Evolutionary conservation across 306 rosid genomes (phyloP).

Genomic region (Malus asiatica): DNA sequence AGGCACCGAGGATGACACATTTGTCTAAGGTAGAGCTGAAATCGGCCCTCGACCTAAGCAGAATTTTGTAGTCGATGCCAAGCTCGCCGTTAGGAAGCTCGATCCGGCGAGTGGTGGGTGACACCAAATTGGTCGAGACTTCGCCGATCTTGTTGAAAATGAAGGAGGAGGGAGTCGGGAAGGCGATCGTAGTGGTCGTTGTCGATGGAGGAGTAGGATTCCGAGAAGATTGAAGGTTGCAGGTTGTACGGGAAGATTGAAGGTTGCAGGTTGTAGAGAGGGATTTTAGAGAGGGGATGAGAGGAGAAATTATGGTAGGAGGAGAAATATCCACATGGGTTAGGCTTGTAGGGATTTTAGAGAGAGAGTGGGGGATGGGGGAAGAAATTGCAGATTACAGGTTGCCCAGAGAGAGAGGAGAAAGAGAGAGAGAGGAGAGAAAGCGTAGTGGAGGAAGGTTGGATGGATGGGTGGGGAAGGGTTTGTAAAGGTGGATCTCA

Average conservation of each 20-base stretch:
- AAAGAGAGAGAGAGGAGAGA: too few relatives aligned
- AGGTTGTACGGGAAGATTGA: not conserved
- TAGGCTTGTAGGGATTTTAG: not conserved
- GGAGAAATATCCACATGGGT: not conserved
- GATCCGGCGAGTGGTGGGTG: slow-evolving; percentile 47
- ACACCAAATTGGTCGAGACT: too few relatives aligned
- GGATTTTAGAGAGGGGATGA: not conserved
- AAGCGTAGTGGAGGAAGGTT: too few relatives aligned
- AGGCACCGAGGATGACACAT: slow-evolving; percentile 80
- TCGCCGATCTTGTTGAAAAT: too few relatives aligned
- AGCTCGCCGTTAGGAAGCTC: slow-evolving; percentile 89
- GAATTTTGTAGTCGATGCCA: slow-evolving; percentile 75
- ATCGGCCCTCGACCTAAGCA: slow-evolving; percentile 84
- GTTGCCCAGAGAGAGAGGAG: too few relatives aligned
- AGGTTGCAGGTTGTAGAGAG: not conserved
- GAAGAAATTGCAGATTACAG: too few relatives aligned
- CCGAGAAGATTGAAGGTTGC: not conserved
- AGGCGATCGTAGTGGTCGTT: slow-evolving; percentile 66
- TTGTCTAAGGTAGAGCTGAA: slow-evolving; percentile 81
- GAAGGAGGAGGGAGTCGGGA: slow-evolving; percentile 59
- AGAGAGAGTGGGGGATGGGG: not conserved
- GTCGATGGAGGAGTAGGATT: slow-evolving; percentile 8
- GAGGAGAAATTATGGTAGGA: not conserved
- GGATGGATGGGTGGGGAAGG: too few relatives aligned
- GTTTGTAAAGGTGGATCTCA: too few relatives aligned